phyloP scores from a whole-genome alignment of 805 yeast species.

The Saturnispora gosingensis region DNA sequence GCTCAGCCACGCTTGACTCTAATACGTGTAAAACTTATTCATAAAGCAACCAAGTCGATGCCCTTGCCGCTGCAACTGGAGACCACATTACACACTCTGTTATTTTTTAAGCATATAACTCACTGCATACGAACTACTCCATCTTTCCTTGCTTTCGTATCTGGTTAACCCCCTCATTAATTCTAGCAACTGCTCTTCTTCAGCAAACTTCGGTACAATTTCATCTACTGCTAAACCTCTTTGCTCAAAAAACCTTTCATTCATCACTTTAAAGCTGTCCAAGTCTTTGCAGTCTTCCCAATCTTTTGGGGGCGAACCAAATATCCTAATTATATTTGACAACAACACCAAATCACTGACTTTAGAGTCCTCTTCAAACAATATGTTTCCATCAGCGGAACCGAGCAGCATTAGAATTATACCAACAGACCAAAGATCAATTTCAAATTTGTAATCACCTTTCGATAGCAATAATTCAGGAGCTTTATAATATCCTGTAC shows the following conservation, averaged over 20 bases:
- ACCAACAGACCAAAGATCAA: constrained; percentile 71
- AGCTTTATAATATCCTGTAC: constrained; percentile 60
- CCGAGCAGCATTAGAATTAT: constrained; percentile 48
- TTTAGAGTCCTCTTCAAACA: constrained; percentile 32
- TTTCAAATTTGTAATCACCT: constrained; percentile 39
- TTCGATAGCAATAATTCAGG: constrained; percentile 65
- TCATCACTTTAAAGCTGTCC: constrained; percentile 28
- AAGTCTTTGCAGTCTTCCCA: constrained; percentile 38
- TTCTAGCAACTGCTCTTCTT: constrained; percentile 12
- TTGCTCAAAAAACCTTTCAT: constrained; percentile 20
- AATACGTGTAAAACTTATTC: too few relatives aligned
- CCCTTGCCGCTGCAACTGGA: too few relatives aligned
- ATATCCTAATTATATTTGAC: constrained; percentile 40
- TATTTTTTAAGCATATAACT: background rate
- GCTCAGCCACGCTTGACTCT: too few relatives aligned
- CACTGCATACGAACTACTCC: constrained; percentile 24
- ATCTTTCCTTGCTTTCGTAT: constrained; percentile 29
- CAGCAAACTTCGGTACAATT: constrained; percentile 29
- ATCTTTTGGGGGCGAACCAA: constrained; percentile 54
- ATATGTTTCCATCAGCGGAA: constrained; percentile 30
- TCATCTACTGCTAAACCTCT: constrained; percentile 15
- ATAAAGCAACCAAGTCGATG: too few relatives aligned
- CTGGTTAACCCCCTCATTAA: constrained; percentile 37
- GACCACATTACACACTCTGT: too few relatives aligned
- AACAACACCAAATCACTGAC: constrained; percentile 51